Percentiles rank a stretch among this genome's conserved stretches.
phyloP scores from a whole-genome alignment of 331 rosid genomes.

The Prunus yedoensis region DNA sequence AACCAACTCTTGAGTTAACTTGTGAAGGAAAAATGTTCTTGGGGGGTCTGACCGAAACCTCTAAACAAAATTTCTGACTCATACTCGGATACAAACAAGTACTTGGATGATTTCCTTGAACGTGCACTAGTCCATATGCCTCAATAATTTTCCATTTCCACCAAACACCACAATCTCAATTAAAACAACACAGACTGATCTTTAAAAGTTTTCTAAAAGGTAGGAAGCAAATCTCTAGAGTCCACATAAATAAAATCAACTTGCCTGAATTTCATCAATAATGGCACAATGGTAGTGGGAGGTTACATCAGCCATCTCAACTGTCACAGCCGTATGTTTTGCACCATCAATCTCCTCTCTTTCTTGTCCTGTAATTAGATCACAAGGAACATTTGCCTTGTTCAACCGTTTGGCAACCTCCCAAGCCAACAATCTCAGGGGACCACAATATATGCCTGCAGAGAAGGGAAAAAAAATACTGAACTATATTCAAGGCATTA shows the following conservation, averaged over 20 bases:
- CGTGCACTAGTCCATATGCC: neutral
- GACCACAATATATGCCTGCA: conserved; percentile 93
- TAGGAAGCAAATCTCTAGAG: conserved; percentile 23
- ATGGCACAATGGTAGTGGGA: conserved; percentile 62
- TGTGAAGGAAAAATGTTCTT: no score
- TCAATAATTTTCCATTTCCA: neutral
- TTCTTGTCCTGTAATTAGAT: conserved; percentile 91
- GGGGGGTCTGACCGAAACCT: no score
- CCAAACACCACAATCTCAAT: conserved; percentile 8
- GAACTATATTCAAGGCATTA: conserved; percentile 5
- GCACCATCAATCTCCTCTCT: conserved; percentile 87
- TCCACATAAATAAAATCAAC: conserved; percentile 25
- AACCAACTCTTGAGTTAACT: no score
- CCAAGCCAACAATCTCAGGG: conserved; percentile 97
- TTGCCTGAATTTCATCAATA: conserved; percentile 94
- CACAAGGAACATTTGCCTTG: conserved; percentile 86
- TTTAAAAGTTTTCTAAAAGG: conserved; percentile 11
- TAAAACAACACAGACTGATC: conserved; percentile 17
- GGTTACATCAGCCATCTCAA: conserved; percentile 94
- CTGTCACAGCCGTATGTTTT: conserved; percentile 82
- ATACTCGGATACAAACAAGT: neutral
- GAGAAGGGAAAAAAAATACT: conserved; percentile 14
- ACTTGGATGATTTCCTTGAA: neutral
- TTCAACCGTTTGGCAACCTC: conserved; percentile 90
- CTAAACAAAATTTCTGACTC: neutral